Evolutionary conservation across 106 monocot genomes (phyloP).

Genomic region (Agapanthus africanus): DNA sequence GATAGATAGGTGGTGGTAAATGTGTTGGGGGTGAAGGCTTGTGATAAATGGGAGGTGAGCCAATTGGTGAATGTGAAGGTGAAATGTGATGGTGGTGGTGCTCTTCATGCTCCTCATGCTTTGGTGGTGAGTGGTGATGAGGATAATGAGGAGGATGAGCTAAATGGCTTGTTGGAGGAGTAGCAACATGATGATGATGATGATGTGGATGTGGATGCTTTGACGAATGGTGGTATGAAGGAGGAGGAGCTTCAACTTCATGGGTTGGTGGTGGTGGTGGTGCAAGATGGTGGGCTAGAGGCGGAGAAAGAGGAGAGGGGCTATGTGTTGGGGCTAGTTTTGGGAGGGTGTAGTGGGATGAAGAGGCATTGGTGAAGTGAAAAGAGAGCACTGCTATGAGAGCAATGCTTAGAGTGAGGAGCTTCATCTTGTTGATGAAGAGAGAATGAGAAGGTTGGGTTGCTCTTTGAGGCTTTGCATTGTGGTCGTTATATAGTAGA

Average conservation of each 20-base stretch:
- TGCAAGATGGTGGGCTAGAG: not conserved
- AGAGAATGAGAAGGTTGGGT: not conserved
- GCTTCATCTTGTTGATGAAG: not conserved
- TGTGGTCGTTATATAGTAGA: not conserved
- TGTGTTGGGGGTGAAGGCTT: not conserved
- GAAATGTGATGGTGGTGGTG: not conserved
- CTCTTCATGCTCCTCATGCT: not conserved
- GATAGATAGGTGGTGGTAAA: not conserved
- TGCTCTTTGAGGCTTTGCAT: not conserved
- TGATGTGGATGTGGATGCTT: too few relatives aligned
- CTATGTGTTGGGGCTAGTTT: not conserved
- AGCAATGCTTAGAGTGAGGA: slow-evolving; percentile 3
- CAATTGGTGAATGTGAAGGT: not conserved
- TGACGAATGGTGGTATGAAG: not conserved
- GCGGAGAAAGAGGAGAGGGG: not conserved
- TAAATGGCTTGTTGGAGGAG: not conserved
- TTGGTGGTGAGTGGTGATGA: slow-evolving; percentile 1
- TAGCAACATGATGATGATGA: not conserved
- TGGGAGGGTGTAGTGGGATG: not conserved
- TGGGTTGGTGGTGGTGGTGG: not conserved
- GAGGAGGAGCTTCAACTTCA: too few relatives aligned
- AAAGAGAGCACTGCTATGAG: slow-evolving; percentile 5
- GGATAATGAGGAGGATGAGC: not conserved
- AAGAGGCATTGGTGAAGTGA: not conserved
- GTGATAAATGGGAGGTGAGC: not conserved